These are phyloP conservation scores for Balamuthia mandrillaris DNA, from an alignment of 208 protist genomes.

Conservation along the genomic window DNA sequence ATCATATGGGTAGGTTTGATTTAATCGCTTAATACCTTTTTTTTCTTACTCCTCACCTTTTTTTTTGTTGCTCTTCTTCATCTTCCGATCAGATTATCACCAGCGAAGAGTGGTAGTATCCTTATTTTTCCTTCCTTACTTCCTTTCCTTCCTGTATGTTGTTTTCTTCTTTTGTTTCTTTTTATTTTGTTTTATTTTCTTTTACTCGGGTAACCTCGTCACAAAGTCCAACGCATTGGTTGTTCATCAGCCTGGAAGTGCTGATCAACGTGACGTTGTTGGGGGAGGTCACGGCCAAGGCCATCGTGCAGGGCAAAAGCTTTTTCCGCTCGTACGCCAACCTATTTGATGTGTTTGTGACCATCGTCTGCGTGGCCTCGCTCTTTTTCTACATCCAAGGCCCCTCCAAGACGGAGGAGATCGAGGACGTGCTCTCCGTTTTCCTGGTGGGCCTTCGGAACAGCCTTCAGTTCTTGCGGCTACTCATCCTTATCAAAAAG, in stretches of 20 bases:
- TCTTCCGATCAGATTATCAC: too few species aligned
- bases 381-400: not conserved
- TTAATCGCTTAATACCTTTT: too few species aligned
- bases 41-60: too few species aligned
- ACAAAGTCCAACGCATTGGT: conserved; percentile 8
- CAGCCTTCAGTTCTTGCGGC: conserved; percentile 1
- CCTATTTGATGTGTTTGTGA: conserved; percentile 7
- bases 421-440: conserved; percentile 1
- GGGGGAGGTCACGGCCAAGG: not conserved
- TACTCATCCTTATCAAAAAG: conserved; percentile 31
- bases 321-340: conserved; percentile 16
- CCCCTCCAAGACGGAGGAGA: conserved; percentile 27
- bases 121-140: too few species aligned
- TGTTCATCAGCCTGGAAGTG: conserved; percentile 23
- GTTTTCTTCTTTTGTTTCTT: too few species aligned
- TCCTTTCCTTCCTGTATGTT: too few species aligned
- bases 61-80: too few species aligned
- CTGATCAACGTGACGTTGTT: not conserved
- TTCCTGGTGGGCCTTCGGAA: conserved; percentile 28
- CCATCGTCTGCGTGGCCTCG: conserved; percentile 9
- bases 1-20: too few species aligned
- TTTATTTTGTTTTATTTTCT: not conserved
- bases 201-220: not conserved
- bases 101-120: too few species aligned
- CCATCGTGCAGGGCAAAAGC: not conserved